phyloP scores from a whole-genome alignment of 139 green algal species.

The Chlamydomonas eustigma region DNA sequence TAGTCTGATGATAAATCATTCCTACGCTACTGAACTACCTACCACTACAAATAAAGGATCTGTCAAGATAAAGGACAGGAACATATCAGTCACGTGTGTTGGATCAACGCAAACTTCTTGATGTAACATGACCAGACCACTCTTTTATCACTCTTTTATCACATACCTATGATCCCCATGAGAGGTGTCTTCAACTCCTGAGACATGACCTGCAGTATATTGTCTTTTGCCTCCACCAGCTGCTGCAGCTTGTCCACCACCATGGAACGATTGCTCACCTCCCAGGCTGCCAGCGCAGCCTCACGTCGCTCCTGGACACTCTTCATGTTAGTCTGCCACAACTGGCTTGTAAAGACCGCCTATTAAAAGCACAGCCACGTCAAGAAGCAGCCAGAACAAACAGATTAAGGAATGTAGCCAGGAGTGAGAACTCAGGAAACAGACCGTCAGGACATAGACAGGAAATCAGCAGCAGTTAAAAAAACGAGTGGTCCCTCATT shows the following conservation, averaged over 20 bases:
- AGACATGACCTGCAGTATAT: conserved; percentile 37
- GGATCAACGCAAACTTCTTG: too few species aligned
- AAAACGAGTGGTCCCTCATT: background rate
- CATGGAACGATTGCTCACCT: conserved; percentile 31
- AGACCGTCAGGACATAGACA: background rate
- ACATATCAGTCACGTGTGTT: too few species aligned
- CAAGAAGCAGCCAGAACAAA: too few species aligned
- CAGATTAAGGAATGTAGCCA: too few species aligned
- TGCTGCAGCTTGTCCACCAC: conserved; percentile 32
- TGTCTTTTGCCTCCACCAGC: conserved; percentile 38
- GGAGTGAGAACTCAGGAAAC: background rate
- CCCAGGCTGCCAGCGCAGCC: conserved; percentile 28
- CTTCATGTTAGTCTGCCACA: conserved; percentile 52
- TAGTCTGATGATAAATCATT: too few species aligned
- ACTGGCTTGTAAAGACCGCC: conserved; percentile 44
- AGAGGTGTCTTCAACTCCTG: conserved; percentile 60
- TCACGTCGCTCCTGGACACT: conserved; percentile 19
- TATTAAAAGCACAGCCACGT: too few species aligned
- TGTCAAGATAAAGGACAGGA: too few species aligned
- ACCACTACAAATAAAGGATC: too few species aligned
- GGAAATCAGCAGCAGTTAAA: background rate
- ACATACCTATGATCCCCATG: conserved; percentile 46
- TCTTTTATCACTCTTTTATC: too few species aligned
- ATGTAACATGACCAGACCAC: too few species aligned
- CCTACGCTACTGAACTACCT: too few species aligned